Evolutionary conservation across 768 basidiomycete genomes (phyloP).

Genomic region (Tremella yokohamensis): DNA sequence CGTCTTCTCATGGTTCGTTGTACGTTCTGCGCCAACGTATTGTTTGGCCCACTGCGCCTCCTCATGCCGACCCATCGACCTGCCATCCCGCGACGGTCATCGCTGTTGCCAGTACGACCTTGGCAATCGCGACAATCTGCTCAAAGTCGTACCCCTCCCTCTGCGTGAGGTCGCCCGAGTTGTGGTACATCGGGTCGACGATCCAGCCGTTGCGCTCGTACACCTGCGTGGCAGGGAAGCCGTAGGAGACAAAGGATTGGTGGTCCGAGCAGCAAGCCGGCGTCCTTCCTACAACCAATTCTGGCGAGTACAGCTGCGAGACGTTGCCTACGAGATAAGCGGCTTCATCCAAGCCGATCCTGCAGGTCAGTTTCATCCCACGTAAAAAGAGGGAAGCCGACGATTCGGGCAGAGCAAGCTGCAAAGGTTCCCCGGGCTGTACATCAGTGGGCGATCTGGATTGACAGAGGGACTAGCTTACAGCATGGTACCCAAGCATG

Average conservation of each 20-base stretch:
- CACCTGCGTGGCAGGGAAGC: constrained; percentile 79
- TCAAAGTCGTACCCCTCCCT: constrained; percentile 76
- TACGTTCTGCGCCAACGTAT: too few species aligned
- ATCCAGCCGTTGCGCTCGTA: constrained; percentile 85
- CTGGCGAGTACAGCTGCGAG: constrained; percentile 67
- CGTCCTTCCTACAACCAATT: constrained; percentile 43
- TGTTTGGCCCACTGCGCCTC: too few species aligned
- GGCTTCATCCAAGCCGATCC: constrained; percentile 75
- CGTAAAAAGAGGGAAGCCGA: constrained; percentile 53
- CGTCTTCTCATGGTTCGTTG: too few species aligned
- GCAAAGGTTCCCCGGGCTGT: constrained; percentile 66
- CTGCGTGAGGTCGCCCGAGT: constrained; percentile 69
- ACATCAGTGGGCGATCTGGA: background rate
- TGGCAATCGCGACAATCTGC: constrained; percentile 77
- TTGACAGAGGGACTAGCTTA: constrained; percentile 16
- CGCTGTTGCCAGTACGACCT: constrained; percentile 75
- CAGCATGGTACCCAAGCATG: constrained; percentile 79
- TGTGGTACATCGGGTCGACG: constrained; percentile 55
- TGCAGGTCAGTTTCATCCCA: constrained; percentile 45
- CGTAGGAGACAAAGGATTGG: constrained; percentile 64
- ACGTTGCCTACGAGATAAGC: constrained; percentile 70
- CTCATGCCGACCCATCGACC: constrained; percentile 41
- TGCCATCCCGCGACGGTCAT: constrained; percentile 62
- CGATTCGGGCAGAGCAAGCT: constrained; percentile 74
- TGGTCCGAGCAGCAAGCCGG: constrained; percentile 89